Evolutionary conservation across 345 rosid species (phyloP), one percentile per base, ranked within the genome.

Genomic region (Ricinus communis): DNA sequence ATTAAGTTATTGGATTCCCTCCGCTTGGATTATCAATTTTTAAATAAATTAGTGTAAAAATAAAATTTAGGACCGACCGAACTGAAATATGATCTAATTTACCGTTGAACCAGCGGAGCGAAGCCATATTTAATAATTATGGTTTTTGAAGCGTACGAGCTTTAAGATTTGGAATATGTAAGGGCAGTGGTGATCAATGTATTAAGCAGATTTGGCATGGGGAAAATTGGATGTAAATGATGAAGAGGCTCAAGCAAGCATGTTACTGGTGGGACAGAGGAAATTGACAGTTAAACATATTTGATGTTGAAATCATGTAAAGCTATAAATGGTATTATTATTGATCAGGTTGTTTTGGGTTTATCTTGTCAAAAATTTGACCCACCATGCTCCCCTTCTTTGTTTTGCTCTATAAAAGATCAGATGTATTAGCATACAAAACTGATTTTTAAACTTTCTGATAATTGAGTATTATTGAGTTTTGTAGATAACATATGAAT

Each of bases 201-300:
- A 33, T 2, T 33, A 6, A 33, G 38, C 38, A 33, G 2, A 33
- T 33, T 4, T 43, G 12, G 47, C 47, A 9, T 4, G 13, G 14
- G 5, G 47, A 43, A 4, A 1, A 5, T 21, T 40, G 21, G 49
- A 24, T 4, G 21, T 21, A 24, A 61, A 36, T 61, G 0, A 55
- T 24, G 13, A 6, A 55, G 33, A 25, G 1, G 28, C 12, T 13
- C 8, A 33, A 33, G 38, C 38, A 43, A 43, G 47, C 47, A 43
- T 43, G 47, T 43, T 43, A 43, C 47, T 43, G 15, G 66, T 59
- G 55, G 58, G 57, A 38, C n/a, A 21, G 25, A 11, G 36, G 71
- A 53, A 28, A 58, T 31, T 41, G 40, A 57, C 52, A 28, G 38
- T 15, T 36, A 28, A 54, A 28, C 22, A 22, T 14, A 55, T 66